Percentiles rank a stretch among this genome's conserved stretches.
phyloP scores from a whole-genome alignment of 2,329 filamentous ascomycete species.

The Pseudogymnoascus sp. region DNA sequence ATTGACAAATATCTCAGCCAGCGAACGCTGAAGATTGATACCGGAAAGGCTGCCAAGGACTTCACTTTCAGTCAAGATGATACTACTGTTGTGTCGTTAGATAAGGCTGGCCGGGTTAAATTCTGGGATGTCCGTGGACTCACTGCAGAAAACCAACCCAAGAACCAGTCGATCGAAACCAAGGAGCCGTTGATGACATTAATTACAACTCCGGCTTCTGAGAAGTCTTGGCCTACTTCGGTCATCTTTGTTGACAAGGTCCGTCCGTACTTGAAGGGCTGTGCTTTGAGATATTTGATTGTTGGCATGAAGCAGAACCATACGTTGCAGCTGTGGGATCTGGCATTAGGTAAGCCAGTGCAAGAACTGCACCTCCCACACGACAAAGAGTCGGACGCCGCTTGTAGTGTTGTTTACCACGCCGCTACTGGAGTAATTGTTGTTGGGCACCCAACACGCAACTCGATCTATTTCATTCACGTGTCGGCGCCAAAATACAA shows the following conservation, averaged over 20 bases:
- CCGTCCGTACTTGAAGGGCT: slow-evolving; percentile 82
- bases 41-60: slow-evolving; percentile 95
- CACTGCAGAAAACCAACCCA: slow-evolving; percentile 41
- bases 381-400: slow-evolving; percentile 92
- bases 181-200: slow-evolving; percentile 81
- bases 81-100: slow-evolving; percentile 84
- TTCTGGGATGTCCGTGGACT: slow-evolving; percentile 95
- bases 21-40: slow-evolving; percentile 86
- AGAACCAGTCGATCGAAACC: slow-evolving; percentile 58
- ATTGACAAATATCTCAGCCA: slow-evolving; percentile 82
- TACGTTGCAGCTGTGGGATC: slow-evolving; percentile 95
- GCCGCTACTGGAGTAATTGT: slow-evolving; percentile 86
- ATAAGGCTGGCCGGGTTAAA: slow-evolving; percentile 92
- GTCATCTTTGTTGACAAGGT: slow-evolving; percentile 94
- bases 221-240: slow-evolving; percentile 95
- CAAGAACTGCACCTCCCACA: slow-evolving; percentile 96
- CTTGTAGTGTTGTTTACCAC: slow-evolving; percentile 94
- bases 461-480: slow-evolving; percentile 95
- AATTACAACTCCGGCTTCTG: slow-evolving; percentile 74
- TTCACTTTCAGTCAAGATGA: slow-evolving; percentile 98
- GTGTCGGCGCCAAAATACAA: slow-evolving; percentile 91
- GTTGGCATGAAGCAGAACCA: slow-evolving; percentile 99
- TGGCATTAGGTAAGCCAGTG: slow-evolving; percentile 87
- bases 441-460: slow-evolving; percentile 90
- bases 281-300: slow-evolving; percentile 87